A percentile compares a stretch with the other conserved stretches of the same genome.
Conservation (phyloP, 2,329 filamentous ascomycete genomes). For the Mycosphaerella sp. region DNA sequence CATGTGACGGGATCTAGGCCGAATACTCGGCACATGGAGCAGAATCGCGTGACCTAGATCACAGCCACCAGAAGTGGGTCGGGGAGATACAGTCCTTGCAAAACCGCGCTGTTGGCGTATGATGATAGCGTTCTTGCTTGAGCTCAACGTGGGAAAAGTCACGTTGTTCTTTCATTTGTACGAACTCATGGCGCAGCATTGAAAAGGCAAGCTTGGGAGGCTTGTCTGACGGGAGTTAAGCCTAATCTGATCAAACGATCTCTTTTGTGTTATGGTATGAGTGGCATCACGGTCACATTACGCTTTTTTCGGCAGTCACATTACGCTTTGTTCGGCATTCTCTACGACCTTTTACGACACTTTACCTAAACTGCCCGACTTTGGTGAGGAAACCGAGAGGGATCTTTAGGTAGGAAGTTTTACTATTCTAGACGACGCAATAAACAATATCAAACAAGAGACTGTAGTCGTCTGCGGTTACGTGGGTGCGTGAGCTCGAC, state of each 20-base stretch:
- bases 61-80: neutral
- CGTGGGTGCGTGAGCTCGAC: too few species aligned
- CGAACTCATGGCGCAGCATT: constrained; percentile 3
- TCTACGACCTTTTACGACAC: constrained; percentile 22
- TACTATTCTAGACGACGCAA: constrained; percentile 15
- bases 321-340: constrained; percentile 13
- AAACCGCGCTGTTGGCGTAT: constrained; percentile 22
- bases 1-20: too few species aligned
- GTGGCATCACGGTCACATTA: constrained; percentile 3
- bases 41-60: neutral
- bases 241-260: constrained; percentile 16
- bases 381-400: constrained; percentile 2
- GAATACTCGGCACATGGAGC: too few species aligned
- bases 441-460: neutral
- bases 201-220: neutral
- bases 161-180: constrained; percentile 8
- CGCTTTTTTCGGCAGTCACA: constrained; percentile 13
- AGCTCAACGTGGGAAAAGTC: constrained; percentile 3
- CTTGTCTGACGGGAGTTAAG: constrained; percentile 13
- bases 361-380: constrained; percentile 5
- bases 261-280: constrained; percentile 6
- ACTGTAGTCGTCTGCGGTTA: neutral
- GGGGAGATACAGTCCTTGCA: constrained; percentile 13
- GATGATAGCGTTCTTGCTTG: constrained; percentile 15
- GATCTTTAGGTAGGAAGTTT: constrained; percentile 11